Base-by-base conservation (phyloP, 1,284 basidiomycete species). In the Fomitopsis palustris region DNA sequence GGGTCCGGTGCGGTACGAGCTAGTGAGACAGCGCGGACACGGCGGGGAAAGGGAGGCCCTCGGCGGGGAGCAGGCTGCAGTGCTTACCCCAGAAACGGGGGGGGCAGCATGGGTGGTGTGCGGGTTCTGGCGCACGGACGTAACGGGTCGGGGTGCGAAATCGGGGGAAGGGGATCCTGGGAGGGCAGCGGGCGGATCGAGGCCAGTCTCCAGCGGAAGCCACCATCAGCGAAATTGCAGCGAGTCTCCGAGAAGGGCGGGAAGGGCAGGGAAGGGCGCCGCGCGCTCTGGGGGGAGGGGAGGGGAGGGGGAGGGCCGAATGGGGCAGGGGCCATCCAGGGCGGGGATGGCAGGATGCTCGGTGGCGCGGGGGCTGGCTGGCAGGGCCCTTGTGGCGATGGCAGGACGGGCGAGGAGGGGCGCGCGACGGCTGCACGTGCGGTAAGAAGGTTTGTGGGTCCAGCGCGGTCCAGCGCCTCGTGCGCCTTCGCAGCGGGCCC, bases 391-490 rank as follows among this genome's bases (percentile, higher is more conserved):
- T 19, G 16, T 10, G 21, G 8, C 21, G 23, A 3, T 45, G 25
- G 43, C 5, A 10, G 29, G 5, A 27, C 14, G 25, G 12, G 14
- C 25, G 31, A 35, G 49, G 31, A 52, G 31, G 19, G 31, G 41
- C 4, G 43, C 6, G 17, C n/a, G 49, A n/a, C 49, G n/a, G 49
- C 27, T 16, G 23, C 49, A 55, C 54, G 54, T 55, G 54, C 39
- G 42, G 23, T 19, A 31, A 33, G 25, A 45, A 42, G 54, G 5
- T 42, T 55, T 55, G 41, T 55, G 54, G 54, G 54, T 55, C 54
- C 54, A 55, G 16, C 54, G 41, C 39, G 38, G 41, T 55, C 54
- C 54, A 55, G 54, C 54, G 54, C 54, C 17, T 51, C 21, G 29
- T 51, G 12, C 47, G 29, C 29, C 47, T 51, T 33, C 47, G 47